Percentiles rank a stretch among this genome's conserved stretches.
Evolutionary conservation across 352 stramenopile species (phyloP).

Genomic region (Phytophthora tentaculata): DNA sequence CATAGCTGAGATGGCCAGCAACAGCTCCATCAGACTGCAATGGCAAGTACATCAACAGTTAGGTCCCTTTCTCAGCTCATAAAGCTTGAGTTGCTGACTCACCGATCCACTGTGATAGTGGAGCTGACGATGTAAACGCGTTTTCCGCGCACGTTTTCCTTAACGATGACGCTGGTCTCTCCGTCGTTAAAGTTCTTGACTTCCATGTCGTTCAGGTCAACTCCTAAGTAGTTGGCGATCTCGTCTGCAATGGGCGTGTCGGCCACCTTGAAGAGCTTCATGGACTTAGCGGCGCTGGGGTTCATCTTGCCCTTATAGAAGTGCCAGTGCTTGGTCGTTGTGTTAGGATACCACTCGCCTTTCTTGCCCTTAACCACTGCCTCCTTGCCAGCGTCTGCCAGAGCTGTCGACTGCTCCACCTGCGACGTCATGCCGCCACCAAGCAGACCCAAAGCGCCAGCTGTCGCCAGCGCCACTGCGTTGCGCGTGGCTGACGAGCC

Average conservation of each 20-base stretch:
- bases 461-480: constrained; percentile 40
- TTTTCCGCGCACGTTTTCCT: constrained; percentile 81
- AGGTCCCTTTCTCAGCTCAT: not conserved
- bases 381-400: constrained; percentile 19
- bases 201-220: constrained; percentile 81
- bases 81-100: not conserved
- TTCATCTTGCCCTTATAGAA: constrained; percentile 91
- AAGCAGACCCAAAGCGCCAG: constrained; percentile 41
- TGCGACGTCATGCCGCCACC: constrained; percentile 35
- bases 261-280: constrained; percentile 91
- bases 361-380: constrained; percentile 19
- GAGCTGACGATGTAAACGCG: constrained; percentile 90
- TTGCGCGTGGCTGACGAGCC: constrained; percentile 21
- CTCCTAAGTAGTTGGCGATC: constrained; percentile 81
- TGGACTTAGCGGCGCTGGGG: constrained; percentile 76
- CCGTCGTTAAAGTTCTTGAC: constrained; percentile 87
- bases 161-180: constrained; percentile 79
- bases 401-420: constrained; percentile 9
- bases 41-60: not conserved
- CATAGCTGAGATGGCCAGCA: constrained; percentile 87
- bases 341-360: constrained; percentile 75
- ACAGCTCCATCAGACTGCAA: constrained; percentile 82
- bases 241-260: constrained; percentile 88
- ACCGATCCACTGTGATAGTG: constrained; percentile 88
- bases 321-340: constrained; percentile 88